Evolutionary conservation across 306 rosid genomes (phyloP).

Genomic region (Lathyrus sativus): DNA sequence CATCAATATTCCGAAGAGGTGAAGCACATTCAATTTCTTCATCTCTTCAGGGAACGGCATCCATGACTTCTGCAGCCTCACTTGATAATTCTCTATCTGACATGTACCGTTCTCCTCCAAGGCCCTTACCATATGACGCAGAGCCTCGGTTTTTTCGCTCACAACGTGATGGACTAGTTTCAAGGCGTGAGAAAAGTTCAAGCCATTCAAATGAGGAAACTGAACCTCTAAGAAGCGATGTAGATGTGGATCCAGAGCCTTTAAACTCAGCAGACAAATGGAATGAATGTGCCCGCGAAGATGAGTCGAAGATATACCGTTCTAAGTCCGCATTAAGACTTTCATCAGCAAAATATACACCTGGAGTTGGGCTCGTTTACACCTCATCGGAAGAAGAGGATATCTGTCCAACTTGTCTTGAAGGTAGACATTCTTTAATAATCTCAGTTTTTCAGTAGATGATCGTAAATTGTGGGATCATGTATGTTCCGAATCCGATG

Average conservation of each 20-base stretch:
- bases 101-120: slow-evolving; percentile 91
- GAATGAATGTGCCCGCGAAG: slow-evolving; percentile 72
- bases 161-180: slow-evolving; percentile 78
- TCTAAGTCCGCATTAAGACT: slow-evolving; percentile 65
- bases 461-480: no score
- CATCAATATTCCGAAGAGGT: slow-evolving; percentile 77
- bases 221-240: slow-evolving; percentile 80
- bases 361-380: slow-evolving; percentile 56
- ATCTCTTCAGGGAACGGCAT: slow-evolving; percentile 77
- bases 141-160: slow-evolving; percentile 72
- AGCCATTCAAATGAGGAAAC: slow-evolving; percentile 86
- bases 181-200: slow-evolving; percentile 91
- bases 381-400: slow-evolving; percentile 86
- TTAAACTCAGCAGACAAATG: slow-evolving; percentile 68
- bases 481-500: no score
- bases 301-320: slow-evolving; percentile 69
- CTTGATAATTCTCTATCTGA: slow-evolving; percentile 80
- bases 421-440: slow-evolving; percentile 55
- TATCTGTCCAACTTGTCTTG: slow-evolving; percentile 96
- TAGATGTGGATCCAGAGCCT: slow-evolving; percentile 64
- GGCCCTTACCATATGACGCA: slow-evolving; percentile 94
- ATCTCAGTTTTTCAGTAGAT: slow-evolving; percentile 15
- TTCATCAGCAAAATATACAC: slow-evolving; percentile 59
- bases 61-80: slow-evolving; percentile 72
- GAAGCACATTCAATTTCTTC: slow-evolving; percentile 81